These are phyloP conservation scores for Rhizophagus prolifer DNA, from an alignment of 192 early-diverging fungal species.

Conservation along the genomic window DNA sequence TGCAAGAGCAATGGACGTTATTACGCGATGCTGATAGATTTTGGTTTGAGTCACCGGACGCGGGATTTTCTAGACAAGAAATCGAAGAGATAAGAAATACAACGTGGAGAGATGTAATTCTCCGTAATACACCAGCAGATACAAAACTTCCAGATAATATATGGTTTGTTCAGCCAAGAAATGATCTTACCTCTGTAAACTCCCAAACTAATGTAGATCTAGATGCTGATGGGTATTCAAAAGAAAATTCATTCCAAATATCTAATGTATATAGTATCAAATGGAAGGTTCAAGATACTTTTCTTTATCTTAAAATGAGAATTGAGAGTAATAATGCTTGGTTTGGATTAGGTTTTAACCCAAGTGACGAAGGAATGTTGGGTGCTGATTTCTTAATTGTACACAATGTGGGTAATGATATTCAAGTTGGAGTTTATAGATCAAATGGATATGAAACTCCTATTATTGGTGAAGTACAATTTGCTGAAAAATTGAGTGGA, in stretches of 20 bases:
- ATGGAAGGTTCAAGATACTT: not conserved
- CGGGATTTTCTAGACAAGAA: conserved; percentile 39
- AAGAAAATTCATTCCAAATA: not conserved
- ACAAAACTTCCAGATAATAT: not conserved
- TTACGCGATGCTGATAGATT: conserved; percentile 52
- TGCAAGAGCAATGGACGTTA: conserved; percentile 32
- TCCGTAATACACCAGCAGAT: not conserved
- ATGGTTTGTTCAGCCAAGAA: conserved; percentile 6
- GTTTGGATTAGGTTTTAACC: not conserved
- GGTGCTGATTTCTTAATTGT: conserved; percentile 12
- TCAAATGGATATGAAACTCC: conserved; percentile 4
- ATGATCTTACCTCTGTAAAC: not conserved
- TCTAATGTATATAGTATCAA: not conserved
- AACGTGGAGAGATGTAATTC: conserved; percentile 26
- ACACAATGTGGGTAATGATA: not conserved
- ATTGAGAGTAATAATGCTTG: not conserved
- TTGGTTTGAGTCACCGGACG: conserved; percentile 48
- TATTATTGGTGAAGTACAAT: not conserved
- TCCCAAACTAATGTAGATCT: not conserved
- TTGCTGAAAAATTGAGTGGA: not conserved
- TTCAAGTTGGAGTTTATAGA: not conserved
- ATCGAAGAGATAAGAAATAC: conserved; percentile 17
- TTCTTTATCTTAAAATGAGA: not conserved
- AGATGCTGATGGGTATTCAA: not conserved
- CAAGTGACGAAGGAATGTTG: not conserved